Evolutionary conservation across 1,284 basidiomycete genomes (phyloP), one percentile per base, ranked within the genome.

Genomic region (Boletus mariae): DNA sequence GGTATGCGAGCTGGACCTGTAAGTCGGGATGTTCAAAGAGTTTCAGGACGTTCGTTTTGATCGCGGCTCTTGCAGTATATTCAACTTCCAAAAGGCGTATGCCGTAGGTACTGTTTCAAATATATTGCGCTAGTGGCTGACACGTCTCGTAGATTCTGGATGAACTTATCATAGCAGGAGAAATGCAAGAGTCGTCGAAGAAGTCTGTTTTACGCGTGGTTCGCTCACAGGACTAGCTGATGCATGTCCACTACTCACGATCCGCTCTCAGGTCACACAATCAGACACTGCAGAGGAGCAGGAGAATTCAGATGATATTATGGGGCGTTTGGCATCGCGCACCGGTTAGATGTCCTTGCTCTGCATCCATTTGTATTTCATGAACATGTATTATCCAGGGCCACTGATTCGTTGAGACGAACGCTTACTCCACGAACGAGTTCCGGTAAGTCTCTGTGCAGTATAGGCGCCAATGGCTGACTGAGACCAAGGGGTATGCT

Each of bases 71-170:
- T 49, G 43, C 25, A 94, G 91, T 54, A 98, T 98, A 66, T 98
- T 98, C 82, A 98, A 98, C 77, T 98, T 97, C 73, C 94, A 98
- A 71, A 97, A 97, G 71, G 94, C 94, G 32, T 98, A 93, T 71
- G 92, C 94, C 5, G 93, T 95, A 60, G 47, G 82, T 73, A 23
- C 6, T 35, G 23, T 34, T 37, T 52, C 45, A 47, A 29, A 31
- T 48, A 4, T 52, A 29, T 51, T 8, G 51, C 34, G 2, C 53
- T 31, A 41, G 41, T 15, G 25, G 54, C 55, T 60, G 32, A 64
- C 32, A 35, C 35, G 49, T 45, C 5, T 3, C 20, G 42, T 63
- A 93, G 91, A 97, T 98, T 61, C 77, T 99, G 52, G 97, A 99
- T 71, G 97, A 99, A 71, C 80, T 99, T 49, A 95, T 99, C 70